Evolutionary conservation across 2,329 filamentous ascomycete species (phyloP), one percentile per base, ranked within the genome.

Genomic region (Dactylellina drechsleri): DNA sequence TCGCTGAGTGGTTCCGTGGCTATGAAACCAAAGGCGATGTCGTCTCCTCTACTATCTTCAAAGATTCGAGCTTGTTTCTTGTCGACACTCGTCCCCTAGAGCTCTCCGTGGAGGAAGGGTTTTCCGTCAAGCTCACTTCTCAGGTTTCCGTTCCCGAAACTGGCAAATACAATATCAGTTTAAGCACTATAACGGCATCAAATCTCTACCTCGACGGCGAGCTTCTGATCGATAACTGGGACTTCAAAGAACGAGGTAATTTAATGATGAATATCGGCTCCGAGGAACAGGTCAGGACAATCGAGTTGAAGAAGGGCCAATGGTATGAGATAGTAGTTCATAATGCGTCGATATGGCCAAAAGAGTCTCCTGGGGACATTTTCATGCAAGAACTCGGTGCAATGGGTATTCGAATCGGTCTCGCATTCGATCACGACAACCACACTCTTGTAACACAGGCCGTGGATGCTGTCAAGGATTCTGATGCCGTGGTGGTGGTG

Each of bases 401-500:
- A 6, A 86, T 91, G 80, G 88, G 88, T 71, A 91, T 91, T 75
- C 89, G 90, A 15, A n/a, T 75, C 31, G 71, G 71, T n/a, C 43
- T 75, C 10, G 57, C 58, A 7, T 23, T 64, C 4, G 71, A 68
- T 26, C 64, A 62, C 45, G 52, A 68, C 23, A 75, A 75, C 56
- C 16, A 36, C 5, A 18, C 28, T 5, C 52, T 75, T 20, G 68
- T 75, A 12, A 31, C 64, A 1, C 16, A 68, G 45, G 90, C 90
- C 0, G 86, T 90, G 2, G 84, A 87, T 18, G 84, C 85, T 1
- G 90, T 90, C 7, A 86, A 83, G 75, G 84, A 84, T 1, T 87
- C 88, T 0, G 89, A 92, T 78, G 87, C 64, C 13, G 90, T 89
- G 1, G 83, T 92, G 5, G 85, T 92, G 0, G 85, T 91, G 57